A percentile compares a stretch with the other conserved stretches of the same genome.
Conservation (phyloP, 176 grass and related monocot genomes). For the Eremochloa ophiuroides region DNA sequence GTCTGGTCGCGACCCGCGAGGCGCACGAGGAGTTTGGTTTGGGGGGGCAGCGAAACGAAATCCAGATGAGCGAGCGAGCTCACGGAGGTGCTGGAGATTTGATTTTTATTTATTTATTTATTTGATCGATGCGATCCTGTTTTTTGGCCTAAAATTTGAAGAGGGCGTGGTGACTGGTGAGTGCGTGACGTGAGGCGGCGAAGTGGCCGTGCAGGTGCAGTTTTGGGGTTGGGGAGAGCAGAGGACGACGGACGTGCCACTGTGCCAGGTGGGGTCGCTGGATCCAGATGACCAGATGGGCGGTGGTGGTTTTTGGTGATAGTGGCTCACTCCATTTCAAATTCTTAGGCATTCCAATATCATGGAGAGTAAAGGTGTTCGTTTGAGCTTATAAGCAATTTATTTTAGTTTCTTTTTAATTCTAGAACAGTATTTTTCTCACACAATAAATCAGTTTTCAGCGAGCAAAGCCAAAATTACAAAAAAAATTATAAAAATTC, state of each 20-base stretch:
- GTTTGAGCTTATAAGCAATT: no score
- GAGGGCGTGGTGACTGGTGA: no score
- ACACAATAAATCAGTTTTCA: no score
- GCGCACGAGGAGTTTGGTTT: not conserved
- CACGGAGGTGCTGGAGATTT: not conserved
- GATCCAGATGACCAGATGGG: not conserved
- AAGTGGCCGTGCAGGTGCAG: not conserved
- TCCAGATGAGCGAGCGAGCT: not conserved
- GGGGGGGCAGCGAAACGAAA: not conserved
- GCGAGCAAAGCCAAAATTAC: no score
- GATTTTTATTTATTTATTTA: not conserved
- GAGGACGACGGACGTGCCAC: not conserved
- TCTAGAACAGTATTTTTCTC: no score
- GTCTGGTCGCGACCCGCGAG: constrained; percentile 15
- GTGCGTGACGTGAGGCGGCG: not conserved
- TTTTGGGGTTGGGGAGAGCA: not conserved
- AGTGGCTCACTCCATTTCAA: no score
- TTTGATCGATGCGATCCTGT: constrained; percentile 13
- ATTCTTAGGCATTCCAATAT: no score
- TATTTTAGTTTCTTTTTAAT: no score
- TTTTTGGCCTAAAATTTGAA: constrained; percentile 5
- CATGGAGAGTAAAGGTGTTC: no score
- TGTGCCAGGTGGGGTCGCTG: not conserved
- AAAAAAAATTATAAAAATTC: no score
- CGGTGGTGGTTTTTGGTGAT: not conserved